Percentiles rank a stretch among this genome's conserved stretches.
phyloP scores from a whole-genome alignment of 169 alveolate species.

The Perkinsus chesapeaki region DNA sequence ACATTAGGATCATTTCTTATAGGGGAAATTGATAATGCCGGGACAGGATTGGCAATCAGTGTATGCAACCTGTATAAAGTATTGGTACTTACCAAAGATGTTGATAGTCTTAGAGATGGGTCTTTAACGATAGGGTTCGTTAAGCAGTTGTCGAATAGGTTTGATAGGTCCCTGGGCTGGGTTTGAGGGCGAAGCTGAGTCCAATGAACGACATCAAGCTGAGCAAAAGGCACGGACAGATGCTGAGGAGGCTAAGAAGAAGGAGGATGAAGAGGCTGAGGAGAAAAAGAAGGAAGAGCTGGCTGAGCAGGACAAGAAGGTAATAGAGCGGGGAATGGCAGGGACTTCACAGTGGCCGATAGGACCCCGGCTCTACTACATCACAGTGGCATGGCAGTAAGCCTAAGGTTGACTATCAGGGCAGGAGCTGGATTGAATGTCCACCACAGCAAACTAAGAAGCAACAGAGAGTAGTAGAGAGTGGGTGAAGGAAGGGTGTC shows the following conservation, averaged over 20 bases:
- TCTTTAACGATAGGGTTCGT: neutral
- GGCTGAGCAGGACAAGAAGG: neutral
- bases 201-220: neutral
- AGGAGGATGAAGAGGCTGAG: neutral
- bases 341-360: too few relatives aligned
- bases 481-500: neutral
- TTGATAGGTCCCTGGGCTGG: neutral
- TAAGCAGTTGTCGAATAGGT: too few relatives aligned
- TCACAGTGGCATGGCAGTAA: conserved; percentile 8
- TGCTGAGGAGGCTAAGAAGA: neutral
- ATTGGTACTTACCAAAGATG: too few relatives aligned
- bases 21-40: too few relatives aligned
- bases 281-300: neutral
- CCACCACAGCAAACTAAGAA: neutral
- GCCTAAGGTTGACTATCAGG: conserved; percentile 34
- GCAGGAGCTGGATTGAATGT: conserved; percentile 32
- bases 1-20: too few relatives aligned
- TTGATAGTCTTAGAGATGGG: too few relatives aligned
- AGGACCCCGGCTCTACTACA: neutral
- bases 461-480: neutral
- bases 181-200: neutral
- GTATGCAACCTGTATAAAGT: too few relatives aligned
- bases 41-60: too few relatives aligned
- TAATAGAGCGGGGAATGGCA: neutral
- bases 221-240: neutral